phyloP scores from a whole-genome alignment of 441 rosid species.

The Macaranga tanarius region DNA sequence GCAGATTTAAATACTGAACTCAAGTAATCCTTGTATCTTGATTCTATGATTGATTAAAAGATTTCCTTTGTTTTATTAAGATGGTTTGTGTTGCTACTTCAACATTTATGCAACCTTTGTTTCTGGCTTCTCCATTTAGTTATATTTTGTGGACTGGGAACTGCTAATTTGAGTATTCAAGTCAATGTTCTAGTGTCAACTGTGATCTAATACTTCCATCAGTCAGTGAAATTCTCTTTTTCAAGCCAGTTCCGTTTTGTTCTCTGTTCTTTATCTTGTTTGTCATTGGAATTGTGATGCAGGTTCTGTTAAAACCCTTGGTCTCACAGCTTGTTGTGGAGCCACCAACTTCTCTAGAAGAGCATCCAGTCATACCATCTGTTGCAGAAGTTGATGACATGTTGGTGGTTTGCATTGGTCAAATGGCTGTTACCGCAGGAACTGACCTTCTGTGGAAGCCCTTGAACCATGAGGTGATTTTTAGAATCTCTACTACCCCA shows the following conservation, averaged over 20 bases:
- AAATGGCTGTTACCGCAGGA: slow-evolving; percentile 93
- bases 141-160: neutral
- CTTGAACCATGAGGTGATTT: slow-evolving; percentile 83
- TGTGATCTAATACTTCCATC: neutral
- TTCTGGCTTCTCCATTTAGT: neutral
- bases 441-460: slow-evolving; percentile 95
- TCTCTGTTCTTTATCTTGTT: slow-evolving; percentile 6
- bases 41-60: neutral
- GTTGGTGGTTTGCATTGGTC: slow-evolving; percentile 79
- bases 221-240: neutral
- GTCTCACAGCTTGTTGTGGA: slow-evolving; percentile 73
- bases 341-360: slow-evolving; percentile 60
- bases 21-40: neutral
- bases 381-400: slow-evolving; percentile 72
- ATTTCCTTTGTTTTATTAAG: neutral
- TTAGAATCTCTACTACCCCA: slow-evolving; percentile 1
- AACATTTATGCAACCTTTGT: neutral
- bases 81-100: neutral
- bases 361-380: slow-evolving; percentile 57
- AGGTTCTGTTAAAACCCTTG: slow-evolving; percentile 86
- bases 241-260: neutral
- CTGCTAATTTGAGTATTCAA: neutral
- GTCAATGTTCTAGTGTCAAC: neutral
- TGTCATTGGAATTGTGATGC: slow-evolving; percentile 16
- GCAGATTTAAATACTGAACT: too few relatives aligned